These are phyloP conservation scores for Penicillium riverlandense DNA, from an alignment of 495 filamentous ascomycete genomes.

Conservation along the genomic window DNA sequence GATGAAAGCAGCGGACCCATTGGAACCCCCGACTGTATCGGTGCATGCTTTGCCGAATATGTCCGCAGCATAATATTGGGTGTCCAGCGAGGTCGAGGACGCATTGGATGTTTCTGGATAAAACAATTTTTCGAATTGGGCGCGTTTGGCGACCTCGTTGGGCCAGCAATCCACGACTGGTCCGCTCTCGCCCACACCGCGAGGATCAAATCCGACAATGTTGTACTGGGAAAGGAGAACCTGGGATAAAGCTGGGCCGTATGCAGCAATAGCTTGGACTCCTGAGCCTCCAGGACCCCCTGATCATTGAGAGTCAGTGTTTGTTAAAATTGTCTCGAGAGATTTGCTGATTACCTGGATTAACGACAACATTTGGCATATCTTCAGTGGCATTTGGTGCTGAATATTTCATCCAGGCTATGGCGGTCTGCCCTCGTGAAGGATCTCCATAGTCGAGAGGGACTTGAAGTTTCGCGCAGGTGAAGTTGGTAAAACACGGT, in stretches of 20 bases:
- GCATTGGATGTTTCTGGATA: conserved; percentile 15
- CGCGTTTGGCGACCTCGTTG: conserved; percentile 11
- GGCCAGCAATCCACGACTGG: conserved; percentile 32
- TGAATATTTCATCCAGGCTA: conserved; percentile 17
- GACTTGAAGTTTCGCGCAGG: conserved; percentile 14
- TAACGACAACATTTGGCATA: conserved; percentile 10
- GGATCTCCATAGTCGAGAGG: conserved; percentile 19
- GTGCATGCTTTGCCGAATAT: conserved; percentile 27
- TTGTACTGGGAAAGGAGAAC: conserved; percentile 33
- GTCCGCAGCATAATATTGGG: conserved; percentile 19
- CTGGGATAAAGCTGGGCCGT: conserved; percentile 12
- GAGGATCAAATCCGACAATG: conserved; percentile 42
- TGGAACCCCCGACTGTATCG: conserved; percentile 9
- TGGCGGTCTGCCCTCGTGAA: conserved; percentile 7
- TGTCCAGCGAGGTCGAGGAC: conserved; percentile 15
- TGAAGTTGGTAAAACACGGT: conserved; percentile 16
- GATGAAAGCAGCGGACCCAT: conserved; percentile 26
- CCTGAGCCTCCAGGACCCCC: conserved; percentile 43
- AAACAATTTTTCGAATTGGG: conserved; percentile 12
- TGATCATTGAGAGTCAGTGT: conserved; percentile 1
- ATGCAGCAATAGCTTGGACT: conserved; percentile 12
- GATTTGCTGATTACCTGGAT: conserved; percentile 8
- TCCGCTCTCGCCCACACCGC: conserved; percentile 35
- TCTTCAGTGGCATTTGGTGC: conserved; percentile 9
- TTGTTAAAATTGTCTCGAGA: conserved; percentile 3